phyloP scores from a whole-genome alignment of 2,329 filamentous ascomycete species.

The Drechmeria coniospora region DNA sequence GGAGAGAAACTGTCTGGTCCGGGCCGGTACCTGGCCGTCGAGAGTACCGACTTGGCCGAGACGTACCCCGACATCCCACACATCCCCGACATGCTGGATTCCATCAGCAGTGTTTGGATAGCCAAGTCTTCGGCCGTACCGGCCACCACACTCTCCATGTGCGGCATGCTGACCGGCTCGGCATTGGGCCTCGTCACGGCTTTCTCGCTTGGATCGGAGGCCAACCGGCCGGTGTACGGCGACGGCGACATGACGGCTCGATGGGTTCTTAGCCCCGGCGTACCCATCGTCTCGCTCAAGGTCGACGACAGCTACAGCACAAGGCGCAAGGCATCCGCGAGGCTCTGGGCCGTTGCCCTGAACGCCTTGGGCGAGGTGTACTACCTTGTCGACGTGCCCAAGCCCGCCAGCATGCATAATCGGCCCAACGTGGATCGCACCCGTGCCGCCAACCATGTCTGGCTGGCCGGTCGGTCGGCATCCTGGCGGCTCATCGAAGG shows the following conservation, averaged over 20 bases:
- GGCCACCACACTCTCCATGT: conserved; percentile 55
- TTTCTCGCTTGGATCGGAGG: conserved; percentile 55
- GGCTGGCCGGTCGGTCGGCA: conserved; percentile 63
- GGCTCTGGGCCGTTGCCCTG: conserved; percentile 82
- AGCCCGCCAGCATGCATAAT: too few relatives aligned
- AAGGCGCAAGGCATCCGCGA: conserved; percentile 51
- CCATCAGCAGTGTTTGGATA: conserved; percentile 73
- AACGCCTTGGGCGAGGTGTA: conserved; percentile 90
- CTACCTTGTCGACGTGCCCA: conserved; percentile 62
- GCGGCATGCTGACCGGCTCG: conserved; percentile 73
- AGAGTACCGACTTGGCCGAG: conserved; percentile 42
- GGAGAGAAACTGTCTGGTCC: conserved; percentile 59
- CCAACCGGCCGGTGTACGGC: conserved; percentile 43
- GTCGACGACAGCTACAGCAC: conserved; percentile 71
- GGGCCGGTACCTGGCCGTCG: conserved; percentile 55
- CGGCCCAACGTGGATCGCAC: too few relatives aligned
- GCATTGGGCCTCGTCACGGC: conserved; percentile 69
- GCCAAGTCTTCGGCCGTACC: conserved; percentile 66
- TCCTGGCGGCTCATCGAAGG: conserved; percentile 70
- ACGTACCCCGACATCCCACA: conserved; percentile 62
- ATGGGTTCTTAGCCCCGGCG: conserved; percentile 83
- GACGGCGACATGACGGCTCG: conserved; percentile 71
- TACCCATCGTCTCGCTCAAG: conserved; percentile 72
- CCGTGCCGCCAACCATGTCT: conserved; percentile 53
- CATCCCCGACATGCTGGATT: conserved; percentile 53